Base-by-base conservation (phyloP, 2,329 filamentous ascomycete genomes). In the Diaporthe velutina region DNA sequence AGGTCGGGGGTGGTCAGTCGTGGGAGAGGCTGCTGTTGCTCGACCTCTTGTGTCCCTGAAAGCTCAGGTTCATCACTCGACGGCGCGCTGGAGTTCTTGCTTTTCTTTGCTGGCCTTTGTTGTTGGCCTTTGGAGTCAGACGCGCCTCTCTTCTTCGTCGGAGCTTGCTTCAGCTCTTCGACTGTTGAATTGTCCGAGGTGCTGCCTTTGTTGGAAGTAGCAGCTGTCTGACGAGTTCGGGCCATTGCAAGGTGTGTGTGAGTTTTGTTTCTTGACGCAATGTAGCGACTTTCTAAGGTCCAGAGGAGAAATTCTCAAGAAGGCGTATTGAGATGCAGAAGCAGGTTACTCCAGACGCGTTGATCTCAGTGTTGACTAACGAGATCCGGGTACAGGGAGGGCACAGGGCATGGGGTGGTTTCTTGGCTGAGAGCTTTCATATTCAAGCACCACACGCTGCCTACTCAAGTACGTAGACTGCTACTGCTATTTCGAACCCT, bases 1-100 rank as follows among this genome's bases (percentile, higher is more conserved):
- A 80, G 75, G 45, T 80, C 79, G 1, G 79, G 78, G 1, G 77
- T 79, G 9, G 78, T 80, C 33, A 80, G 61, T 12, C 78, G 78
- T 22, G 70, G 70, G 8, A 40, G 55, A 61, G 30, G 33, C 30
- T 40, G 42, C 33, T 50, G 55, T 22, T 40, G 28, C 57, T 61
- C 55, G 22, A 13, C 55, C 19, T 40, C 42, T 22, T 52, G 28
- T 2, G 45, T 40, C 42, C 48, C n/a, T 19, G 42, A 52, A 25
- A 45, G 64, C 15, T 19, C 64, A 45, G 64, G 4, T 2, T 28
- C n/a, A 10, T 61, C 52, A 13, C 54, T 52, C 2, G 57, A 50
- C n/a, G 55, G 42, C 22, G 10, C 12, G 22, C 30, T 10, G 2
- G 55, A 71, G n/a, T 19, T 71, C 30, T 61, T 71, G n/a, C 25